These are phyloP conservation scores for Deakozyma indianensis DNA, from an alignment of 805 yeast genomes.

Conservation along the genomic window DNA sequence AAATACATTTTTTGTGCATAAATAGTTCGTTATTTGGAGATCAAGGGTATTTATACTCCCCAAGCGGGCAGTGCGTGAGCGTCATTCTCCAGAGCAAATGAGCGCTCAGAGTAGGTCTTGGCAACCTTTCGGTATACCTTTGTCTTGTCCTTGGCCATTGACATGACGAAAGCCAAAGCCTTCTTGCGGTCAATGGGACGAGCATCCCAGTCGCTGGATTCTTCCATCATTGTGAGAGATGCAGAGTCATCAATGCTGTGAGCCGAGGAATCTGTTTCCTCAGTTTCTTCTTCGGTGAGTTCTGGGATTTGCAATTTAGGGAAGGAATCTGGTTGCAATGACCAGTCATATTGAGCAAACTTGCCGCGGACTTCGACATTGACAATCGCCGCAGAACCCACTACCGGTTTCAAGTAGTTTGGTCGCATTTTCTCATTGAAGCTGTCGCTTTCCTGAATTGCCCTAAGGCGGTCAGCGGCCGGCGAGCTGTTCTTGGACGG, in stretches of 20 bases:
- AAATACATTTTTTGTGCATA: too few species aligned
- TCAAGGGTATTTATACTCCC: background rate
- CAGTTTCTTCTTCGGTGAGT: too few species aligned
- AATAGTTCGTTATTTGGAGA: too few species aligned
- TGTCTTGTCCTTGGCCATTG: background rate
- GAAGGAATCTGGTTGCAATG: background rate
- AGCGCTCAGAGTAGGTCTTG: background rate
- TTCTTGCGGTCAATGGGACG: background rate
- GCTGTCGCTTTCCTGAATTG: background rate
- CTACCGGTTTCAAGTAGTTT: background rate
- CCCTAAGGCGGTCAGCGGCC: background rate
- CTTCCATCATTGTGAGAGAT: background rate
- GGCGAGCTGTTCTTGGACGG: too few species aligned
- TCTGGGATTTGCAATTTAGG: too few species aligned
- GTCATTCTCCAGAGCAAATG: background rate
- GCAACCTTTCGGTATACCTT: background rate
- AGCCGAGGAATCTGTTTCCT: background rate
- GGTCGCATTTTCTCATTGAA: background rate
- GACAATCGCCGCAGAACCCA: background rate
- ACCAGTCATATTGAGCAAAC: slow-evolving; percentile 1
- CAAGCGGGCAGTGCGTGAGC: background rate
- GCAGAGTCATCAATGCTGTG: background rate
- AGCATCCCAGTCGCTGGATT: background rate
- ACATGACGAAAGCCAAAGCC: background rate
- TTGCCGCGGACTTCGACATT: background rate